A percentile compares a stretch with the other conserved stretches of the same genome.
phyloP scores from a whole-genome alignment of 176 grass and related monocot genomes.

The Phoenix roebelenii region DNA sequence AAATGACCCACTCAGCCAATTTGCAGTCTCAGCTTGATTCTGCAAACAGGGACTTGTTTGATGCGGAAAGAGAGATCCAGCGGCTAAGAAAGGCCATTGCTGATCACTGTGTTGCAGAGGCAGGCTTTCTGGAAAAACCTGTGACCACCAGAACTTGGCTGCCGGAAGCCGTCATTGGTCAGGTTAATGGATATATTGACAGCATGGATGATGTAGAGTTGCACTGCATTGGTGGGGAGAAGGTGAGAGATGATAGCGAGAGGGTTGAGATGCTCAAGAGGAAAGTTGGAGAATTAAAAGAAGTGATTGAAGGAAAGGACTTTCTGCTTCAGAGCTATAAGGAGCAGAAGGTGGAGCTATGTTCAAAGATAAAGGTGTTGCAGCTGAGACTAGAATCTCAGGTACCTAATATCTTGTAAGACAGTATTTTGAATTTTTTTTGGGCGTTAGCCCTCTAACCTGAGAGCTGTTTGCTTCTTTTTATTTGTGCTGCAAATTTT shows the following conservation, averaged over 20 bases:
- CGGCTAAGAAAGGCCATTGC: constrained; percentile 41
- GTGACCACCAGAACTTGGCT: not conserved
- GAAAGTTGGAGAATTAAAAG: constrained; percentile 31
- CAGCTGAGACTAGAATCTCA: constrained; percentile 27
- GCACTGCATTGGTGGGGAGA: constrained; percentile 1
- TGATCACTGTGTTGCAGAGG: constrained; percentile 27
- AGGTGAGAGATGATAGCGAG: constrained; percentile 1
- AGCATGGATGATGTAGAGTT: constrained; percentile 2
- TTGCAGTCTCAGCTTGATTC: constrained; percentile 39
- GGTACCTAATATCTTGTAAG: constrained; percentile 43
- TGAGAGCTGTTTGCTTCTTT: too few species aligned
- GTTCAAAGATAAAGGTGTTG: constrained; percentile 36
- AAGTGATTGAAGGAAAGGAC: constrained; percentile 41
- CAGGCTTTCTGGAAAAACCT: constrained; percentile 2
- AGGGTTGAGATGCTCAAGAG: constrained; percentile 38
- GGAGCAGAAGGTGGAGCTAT: constrained; percentile 40
- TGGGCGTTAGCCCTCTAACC: too few species aligned
- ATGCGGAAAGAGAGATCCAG: constrained; percentile 41
- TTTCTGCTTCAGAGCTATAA: constrained; percentile 42
- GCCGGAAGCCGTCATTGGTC: constrained; percentile 6
- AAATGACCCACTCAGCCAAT: constrained; percentile 22
- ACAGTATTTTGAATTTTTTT: not conserved
- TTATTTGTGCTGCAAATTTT: too few species aligned
- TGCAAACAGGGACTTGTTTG: constrained; percentile 32
- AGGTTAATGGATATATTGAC: constrained; percentile 22